Conservation (phyloP, 192 early-diverging fungal species). For the Lobosporangium transversale region DNA sequence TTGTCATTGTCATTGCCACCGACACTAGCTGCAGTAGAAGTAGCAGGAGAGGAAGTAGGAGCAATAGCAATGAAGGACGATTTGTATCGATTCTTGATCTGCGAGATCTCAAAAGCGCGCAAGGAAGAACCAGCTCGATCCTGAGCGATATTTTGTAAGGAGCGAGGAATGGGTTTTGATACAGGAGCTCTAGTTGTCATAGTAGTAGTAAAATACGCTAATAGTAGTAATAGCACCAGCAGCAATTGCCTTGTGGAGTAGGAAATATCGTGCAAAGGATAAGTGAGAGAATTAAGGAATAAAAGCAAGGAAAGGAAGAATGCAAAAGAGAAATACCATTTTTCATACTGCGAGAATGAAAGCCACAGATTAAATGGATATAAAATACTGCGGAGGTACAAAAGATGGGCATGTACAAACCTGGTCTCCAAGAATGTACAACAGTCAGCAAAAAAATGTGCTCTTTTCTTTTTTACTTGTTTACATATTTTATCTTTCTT, state of each 20-base stretch:
- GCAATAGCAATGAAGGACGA: too few relatives aligned
- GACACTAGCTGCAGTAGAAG: too few relatives aligned
- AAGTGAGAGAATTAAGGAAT: neutral
- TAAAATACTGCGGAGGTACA: neutral
- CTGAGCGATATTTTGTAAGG: neutral
- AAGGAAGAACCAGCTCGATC: constrained; percentile 18
- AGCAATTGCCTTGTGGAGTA: too few relatives aligned
- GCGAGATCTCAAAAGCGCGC: constrained; percentile 32
- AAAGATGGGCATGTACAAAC: neutral
- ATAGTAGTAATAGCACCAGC: too few relatives aligned
- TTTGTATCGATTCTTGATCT: constrained; percentile 21
- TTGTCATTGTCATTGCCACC: neutral
- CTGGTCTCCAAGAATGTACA: neutral
- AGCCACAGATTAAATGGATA: too few relatives aligned
- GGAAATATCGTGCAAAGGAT: neutral
- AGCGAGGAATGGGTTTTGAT: neutral
- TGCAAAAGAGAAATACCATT: neutral
- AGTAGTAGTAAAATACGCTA: too few relatives aligned
- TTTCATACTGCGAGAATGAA: too few relatives aligned
- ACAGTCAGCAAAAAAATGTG: too few relatives aligned
- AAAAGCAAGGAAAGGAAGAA: neutral
- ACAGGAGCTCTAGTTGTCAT: too few relatives aligned
- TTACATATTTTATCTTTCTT: neutral
- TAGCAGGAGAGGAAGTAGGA: too few relatives aligned
- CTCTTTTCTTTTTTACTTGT: neutral